Conservation (phyloP, 257 asterid species). For the Buddleja alternifolia region DNA sequence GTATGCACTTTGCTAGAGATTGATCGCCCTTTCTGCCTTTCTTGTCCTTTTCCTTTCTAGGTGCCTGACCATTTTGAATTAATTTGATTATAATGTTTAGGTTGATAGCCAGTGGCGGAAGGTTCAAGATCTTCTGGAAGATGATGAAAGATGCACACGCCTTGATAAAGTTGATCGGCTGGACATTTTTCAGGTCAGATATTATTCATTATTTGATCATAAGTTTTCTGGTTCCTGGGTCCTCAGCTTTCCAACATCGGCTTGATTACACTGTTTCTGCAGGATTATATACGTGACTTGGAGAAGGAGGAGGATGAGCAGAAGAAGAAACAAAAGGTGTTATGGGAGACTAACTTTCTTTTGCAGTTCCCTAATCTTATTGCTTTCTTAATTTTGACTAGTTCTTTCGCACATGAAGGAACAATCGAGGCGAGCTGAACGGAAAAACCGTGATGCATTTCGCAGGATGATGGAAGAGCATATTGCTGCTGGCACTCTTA, state of each 20-base stretch:
- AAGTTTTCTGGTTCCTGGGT: slow-evolving; percentile 5
- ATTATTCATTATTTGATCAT: slow-evolving; percentile 18
- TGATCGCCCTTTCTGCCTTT: slow-evolving; percentile 3
- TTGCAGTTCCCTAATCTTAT: slow-evolving; percentile 12
- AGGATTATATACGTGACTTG: slow-evolving; percentile 94
- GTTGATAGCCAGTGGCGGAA: slow-evolving; percentile 98
- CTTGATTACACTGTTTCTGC: slow-evolving; percentile 32
- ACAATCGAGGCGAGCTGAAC: slow-evolving; percentile 83
- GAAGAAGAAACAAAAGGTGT: slow-evolving; percentile 84
- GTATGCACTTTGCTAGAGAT: slow-evolving; percentile 39
- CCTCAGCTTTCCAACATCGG: slow-evolving; percentile 11
- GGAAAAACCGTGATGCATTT: slow-evolving; percentile 91
- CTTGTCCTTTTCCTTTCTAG: slow-evolving; percentile 7
- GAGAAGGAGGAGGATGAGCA: slow-evolving; percentile 96
- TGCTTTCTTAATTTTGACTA: slow-evolving; percentile 27
- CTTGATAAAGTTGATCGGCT: slow-evolving; percentile 90
- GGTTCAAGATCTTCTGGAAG: slow-evolving; percentile 94
- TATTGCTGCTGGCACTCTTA: slow-evolving; percentile 75
- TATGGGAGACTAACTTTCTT: slow-evolving; percentile 9
- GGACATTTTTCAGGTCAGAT: slow-evolving; percentile 85
- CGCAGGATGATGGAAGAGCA: slow-evolving; percentile 91
- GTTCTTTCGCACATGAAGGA: slow-evolving; percentile 51
- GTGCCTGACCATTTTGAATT: slow-evolving; percentile 2
- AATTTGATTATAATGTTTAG: slow-evolving; percentile 41
- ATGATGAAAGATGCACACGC: slow-evolving; percentile 90